These are phyloP conservation scores for Cardamine resedifolia DNA, from an alignment of 345 rosid genomes.

Conservation along the genomic window DNA sequence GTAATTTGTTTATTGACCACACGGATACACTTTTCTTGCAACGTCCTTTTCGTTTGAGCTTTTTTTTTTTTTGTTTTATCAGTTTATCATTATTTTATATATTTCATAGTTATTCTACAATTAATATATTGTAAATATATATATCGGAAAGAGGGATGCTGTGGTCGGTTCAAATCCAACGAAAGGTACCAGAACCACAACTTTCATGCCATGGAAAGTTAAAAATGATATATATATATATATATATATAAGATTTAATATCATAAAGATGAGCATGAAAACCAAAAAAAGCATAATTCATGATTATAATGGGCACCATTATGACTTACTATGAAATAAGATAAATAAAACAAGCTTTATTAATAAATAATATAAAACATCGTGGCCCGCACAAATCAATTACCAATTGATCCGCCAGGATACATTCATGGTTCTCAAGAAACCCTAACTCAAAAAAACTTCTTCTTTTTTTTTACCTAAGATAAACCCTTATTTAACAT, in stretches of 20 bases:
- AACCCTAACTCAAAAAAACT: conserved; percentile 6
- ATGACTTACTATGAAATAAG: not conserved
- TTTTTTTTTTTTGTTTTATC: not conserved
- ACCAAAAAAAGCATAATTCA: conserved; percentile 15
- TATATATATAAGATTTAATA: too few species aligned
- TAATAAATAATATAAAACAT: not conserved
- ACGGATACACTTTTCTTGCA: conserved; percentile 7
- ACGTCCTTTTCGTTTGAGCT: conserved; percentile 2
- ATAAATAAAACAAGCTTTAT: conserved; percentile 6
- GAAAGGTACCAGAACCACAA: conserved; percentile 11
- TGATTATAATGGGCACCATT: not conserved
- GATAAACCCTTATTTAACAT: conserved; percentile 4
- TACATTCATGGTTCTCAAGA: conserved; percentile 24
- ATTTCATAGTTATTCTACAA: not conserved
- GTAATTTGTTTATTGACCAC: conserved; percentile 18
- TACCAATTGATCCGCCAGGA: conserved; percentile 16
- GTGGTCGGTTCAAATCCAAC: conserved; percentile 25
- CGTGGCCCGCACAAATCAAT: conserved; percentile 14
- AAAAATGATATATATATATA: not conserved
- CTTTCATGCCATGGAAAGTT: conserved; percentile 6
- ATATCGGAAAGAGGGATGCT: not conserved
- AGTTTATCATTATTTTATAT: not conserved
- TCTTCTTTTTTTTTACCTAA: not conserved
- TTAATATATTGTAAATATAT: not conserved
- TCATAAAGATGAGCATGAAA: conserved; percentile 22